Evolutionary conservation across 257 asterid genomes (phyloP).

Genomic region (Salvia miltiorrhiza): DNA sequence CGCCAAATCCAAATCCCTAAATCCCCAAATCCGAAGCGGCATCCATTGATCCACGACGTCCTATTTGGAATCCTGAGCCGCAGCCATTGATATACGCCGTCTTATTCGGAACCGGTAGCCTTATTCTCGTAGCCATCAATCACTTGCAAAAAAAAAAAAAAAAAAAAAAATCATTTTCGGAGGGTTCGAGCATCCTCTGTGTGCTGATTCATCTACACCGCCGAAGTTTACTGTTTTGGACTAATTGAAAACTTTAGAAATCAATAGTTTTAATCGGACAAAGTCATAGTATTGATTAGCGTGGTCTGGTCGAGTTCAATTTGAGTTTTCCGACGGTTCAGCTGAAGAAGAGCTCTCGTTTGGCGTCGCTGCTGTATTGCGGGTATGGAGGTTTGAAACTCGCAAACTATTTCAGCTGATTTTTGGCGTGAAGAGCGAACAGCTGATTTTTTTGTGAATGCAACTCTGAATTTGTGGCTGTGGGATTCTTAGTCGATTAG

Average conservation of each 20-base stretch:
- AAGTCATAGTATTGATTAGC: background rate
- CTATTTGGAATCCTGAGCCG: background rate
- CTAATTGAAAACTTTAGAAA: background rate
- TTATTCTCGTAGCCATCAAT: background rate
- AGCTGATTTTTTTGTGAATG: background rate
- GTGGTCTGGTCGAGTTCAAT: background rate
- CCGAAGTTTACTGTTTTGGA: slow-evolving; percentile 2
- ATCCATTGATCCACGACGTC: background rate
- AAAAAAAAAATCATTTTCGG: background rate
- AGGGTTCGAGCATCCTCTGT: background rate
- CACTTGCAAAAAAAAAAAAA: background rate
- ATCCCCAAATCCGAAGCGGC: background rate
- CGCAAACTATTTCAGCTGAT: background rate
- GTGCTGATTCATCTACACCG: slow-evolving; percentile 2
- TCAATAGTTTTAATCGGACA: background rate
- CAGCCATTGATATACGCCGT: background rate
- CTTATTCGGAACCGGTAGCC: background rate
- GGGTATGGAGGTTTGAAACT: background rate
- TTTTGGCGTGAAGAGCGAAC: background rate
- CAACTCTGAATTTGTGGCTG: slow-evolving; percentile 5
- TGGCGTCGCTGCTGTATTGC: background rate
- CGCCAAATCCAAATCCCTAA: slow-evolving; percentile 3
- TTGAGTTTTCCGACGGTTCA: background rate
- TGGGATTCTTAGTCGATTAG: slow-evolving; percentile 1
- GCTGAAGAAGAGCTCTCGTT: background rate